Percentiles rank a stretch among this genome's conserved stretches.
Conservation (phyloP, 768 basidiomycete genomes). For the Hemileccinum rubropunctum region DNA sequence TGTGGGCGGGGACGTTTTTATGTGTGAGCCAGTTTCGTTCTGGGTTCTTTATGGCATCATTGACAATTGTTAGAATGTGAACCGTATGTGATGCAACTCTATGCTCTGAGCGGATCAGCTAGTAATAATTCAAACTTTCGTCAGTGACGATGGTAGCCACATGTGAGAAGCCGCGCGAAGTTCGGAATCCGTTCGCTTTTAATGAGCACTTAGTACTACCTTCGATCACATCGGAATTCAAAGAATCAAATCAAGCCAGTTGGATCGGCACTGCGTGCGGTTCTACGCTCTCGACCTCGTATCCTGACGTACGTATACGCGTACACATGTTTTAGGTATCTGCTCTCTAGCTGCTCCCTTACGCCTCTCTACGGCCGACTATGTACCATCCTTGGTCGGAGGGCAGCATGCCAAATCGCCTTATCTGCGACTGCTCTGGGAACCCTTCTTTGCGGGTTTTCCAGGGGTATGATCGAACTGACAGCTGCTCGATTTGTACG, state of each 20-base stretch:
- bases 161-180: background rate
- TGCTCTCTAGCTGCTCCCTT: constrained; percentile 17
- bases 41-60: background rate
- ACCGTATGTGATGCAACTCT: constrained; percentile 4
- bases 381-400: constrained; percentile 15
- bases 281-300: background rate
- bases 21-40: constrained; percentile 43
- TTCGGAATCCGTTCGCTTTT: background rate
- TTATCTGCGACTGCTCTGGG: constrained; percentile 6
- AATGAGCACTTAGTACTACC: constrained; percentile 4
- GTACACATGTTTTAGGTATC: constrained; percentile 1
- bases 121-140: too few relatives aligned
- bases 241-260: constrained; percentile 22
- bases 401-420: constrained; percentile 12
- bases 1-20: constrained; percentile 71
- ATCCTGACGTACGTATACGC: background rate
- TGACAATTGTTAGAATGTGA: constrained; percentile 5
- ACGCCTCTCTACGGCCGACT: constrained; percentile 19
- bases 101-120: too few relatives aligned
- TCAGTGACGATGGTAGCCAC: constrained; percentile 25
- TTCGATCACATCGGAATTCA: constrained; percentile 21
- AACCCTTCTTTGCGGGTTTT: constrained; percentile 11
- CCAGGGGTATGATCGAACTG: constrained; percentile 10
- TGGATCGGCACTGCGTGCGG: constrained; percentile 24
- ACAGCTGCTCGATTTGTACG: constrained; percentile 14